Base-by-base conservation (phyloP, 805 yeast species). In the Yueomyces sinensis region DNA sequence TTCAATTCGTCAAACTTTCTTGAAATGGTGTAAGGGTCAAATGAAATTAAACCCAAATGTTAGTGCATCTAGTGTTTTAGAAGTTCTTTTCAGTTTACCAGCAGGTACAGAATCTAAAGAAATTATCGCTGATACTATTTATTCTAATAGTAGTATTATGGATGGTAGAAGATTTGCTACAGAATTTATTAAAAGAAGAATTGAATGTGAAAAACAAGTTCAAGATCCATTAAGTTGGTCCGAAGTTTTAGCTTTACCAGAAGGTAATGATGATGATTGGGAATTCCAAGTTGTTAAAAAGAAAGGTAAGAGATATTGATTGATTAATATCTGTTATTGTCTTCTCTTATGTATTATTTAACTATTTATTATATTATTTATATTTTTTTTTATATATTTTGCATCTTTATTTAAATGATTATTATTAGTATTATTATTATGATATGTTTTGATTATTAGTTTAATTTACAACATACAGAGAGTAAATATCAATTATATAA, bases 101-200 rank as follows among this genome's bases (percentile, higher is more conserved):
- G 59, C 70, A n/a, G 72, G 76, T 28, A 46, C 66, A 5, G 95
- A 84, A 45, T 74, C 94, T 0, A 65, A 69, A 32, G 94, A 78
- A 54, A 82, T 89, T 53, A 86, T 89, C 51, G 79, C 94, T 2
- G 98, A 89, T 50, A 83, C 95, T 11, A 75, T 89, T 38, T 86
- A 84, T 61, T 76, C 91, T 18, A 81, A 84, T 40, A 80, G 94
- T 29, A 71, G 87, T 3, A 79, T 87, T 1, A 76, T 89, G 81
- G 95, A 91, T 55, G 97, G 97, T 17, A 76, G 95, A 52, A 69
- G 94, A 44, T 89, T 87, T 63, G 95, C 98, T 0, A 72, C 70
- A 37, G 98, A 91, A 51, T 91, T 91, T 54, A 65, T 79, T 52
- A 80, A 77, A 58, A 75, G 81, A 52, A 77, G 91, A 50, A 69